These are phyloP conservation scores for Plantago major DNA, from an alignment of 257 asterid species.

Conservation along the genomic window DNA sequence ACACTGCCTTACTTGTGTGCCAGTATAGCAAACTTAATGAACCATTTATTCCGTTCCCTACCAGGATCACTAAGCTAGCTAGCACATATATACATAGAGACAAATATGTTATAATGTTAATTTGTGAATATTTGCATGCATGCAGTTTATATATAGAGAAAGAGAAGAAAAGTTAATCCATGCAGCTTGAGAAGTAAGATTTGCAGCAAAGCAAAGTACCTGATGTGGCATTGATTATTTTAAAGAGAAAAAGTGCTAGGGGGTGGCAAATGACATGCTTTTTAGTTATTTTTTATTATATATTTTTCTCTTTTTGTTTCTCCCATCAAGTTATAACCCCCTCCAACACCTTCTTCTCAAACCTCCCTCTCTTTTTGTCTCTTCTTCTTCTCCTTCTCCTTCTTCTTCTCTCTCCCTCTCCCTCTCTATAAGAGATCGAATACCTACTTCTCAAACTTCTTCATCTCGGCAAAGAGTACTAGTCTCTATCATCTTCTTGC, in stretches of 20 bases:
- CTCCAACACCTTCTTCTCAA: conserved; percentile 23
- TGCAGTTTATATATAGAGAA: neutral
- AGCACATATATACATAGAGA: too few species aligned
- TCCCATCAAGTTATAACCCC: conserved; percentile 40
- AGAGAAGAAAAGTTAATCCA: neutral
- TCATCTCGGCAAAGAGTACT: neutral
- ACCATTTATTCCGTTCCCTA: too few species aligned
- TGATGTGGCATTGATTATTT: conserved; percentile 15
- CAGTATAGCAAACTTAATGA: too few species aligned
- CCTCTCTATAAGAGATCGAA: neutral
- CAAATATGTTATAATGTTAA: neutral
- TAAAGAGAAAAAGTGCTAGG: conserved; percentile 38
- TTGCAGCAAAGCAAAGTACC: conserved; percentile 20
- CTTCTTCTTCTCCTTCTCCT: conserved; percentile 24
- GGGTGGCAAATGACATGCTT: conserved; percentile 31
- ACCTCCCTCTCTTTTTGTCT: conserved; percentile 28
- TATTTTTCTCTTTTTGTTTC: conserved; percentile 46
- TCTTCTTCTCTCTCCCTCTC: conserved; percentile 13
- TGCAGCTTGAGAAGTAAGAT: conserved; percentile 37
- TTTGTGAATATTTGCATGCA: conserved; percentile 4
- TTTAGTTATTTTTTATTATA: conserved; percentile 26
- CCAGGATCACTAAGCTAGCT: too few species aligned
- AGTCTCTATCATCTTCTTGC: conserved; percentile 2
- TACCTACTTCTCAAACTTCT: neutral
- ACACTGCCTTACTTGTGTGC: too few species aligned